phyloP scores from a whole-genome alignment of 495 filamentous ascomycete species.

The Aspergillus haitiensis region DNA sequence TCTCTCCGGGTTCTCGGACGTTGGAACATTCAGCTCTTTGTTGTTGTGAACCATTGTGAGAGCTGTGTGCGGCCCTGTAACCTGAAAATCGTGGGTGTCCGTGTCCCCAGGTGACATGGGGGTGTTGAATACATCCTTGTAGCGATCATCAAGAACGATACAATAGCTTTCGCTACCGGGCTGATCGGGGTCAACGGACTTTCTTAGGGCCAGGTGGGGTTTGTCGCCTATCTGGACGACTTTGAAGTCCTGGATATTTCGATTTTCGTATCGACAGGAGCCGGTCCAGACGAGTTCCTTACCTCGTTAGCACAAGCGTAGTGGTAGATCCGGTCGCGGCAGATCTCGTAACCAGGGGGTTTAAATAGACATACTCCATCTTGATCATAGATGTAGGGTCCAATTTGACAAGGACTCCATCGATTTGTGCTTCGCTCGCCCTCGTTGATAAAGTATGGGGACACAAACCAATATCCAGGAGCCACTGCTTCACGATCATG shows the following conservation, averaged over 20 bases:
- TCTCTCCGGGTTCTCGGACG: conserved; percentile 13
- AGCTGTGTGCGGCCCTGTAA: not conserved
- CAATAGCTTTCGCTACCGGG: conserved; percentile 3
- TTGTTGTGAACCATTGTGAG: not conserved
- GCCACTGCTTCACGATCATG: conserved; percentile 28
- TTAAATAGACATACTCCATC: conserved; percentile 14
- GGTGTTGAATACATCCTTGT: not conserved
- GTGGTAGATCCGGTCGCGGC: not conserved
- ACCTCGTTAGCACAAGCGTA: conserved; percentile 6
- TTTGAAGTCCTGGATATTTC: conserved; percentile 9
- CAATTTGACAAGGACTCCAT: not conserved
- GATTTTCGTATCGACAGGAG: not conserved
- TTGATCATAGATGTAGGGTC: conserved; percentile 24
- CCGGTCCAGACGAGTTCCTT: conserved; percentile 15
- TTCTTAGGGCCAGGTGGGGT: conserved; percentile 5
- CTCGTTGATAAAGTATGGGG: conserved; percentile 33
- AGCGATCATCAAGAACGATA: conserved; percentile 2
- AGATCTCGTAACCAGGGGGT: too few species aligned
- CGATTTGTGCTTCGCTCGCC: conserved; percentile 18
- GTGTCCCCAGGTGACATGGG: not conserved
- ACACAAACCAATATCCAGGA: conserved; percentile 42
- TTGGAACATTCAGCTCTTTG: not conserved
- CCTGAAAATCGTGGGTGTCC: conserved; percentile 32
- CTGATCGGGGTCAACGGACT: not conserved
- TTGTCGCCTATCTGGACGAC: not conserved